These are phyloP conservation scores for Brasilioporus rufonigricans DNA, from an alignment of 768 basidiomycete genomes.

Conservation along the genomic window DNA sequence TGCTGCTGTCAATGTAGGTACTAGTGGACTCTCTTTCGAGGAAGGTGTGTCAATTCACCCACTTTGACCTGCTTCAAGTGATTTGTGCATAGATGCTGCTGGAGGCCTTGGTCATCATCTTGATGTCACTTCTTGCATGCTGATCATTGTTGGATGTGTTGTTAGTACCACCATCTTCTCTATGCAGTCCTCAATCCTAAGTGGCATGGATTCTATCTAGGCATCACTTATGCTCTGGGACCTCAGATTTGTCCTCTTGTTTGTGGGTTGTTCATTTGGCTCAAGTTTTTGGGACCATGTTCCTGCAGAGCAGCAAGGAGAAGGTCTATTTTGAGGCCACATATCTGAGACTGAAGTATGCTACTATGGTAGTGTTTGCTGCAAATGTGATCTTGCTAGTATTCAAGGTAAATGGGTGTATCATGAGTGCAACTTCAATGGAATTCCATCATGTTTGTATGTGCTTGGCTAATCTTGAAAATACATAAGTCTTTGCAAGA, in stretches of 20 bases:
- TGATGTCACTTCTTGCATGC: constrained; percentile 52
- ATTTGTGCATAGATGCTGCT: constrained; percentile 36
- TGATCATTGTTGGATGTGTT: constrained; percentile 53
- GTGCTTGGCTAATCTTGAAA: background rate
- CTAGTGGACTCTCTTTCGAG: constrained; percentile 46
- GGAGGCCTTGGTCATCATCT: constrained; percentile 58
- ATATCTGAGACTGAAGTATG: background rate
- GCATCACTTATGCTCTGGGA: constrained; percentile 64
- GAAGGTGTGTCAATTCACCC: constrained; percentile 35
- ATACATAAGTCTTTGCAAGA: constrained; percentile 33
- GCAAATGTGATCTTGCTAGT: background rate
- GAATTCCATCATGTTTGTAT: too few relatives aligned
- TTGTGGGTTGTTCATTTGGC: constrained; percentile 61
- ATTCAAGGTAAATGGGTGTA: background rate
- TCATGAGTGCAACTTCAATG: background rate
- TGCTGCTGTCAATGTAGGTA: constrained; percentile 24
- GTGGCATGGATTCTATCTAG: constrained; percentile 54
- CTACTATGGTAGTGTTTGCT: background rate
- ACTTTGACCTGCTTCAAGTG: background rate
- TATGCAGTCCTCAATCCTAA: constrained; percentile 56
- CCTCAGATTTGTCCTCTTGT: constrained; percentile 54
- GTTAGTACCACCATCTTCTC: constrained; percentile 64
- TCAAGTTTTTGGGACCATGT: constrained; percentile 62
- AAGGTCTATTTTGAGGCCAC: background rate
- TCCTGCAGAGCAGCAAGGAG: constrained; percentile 58